These are phyloP conservation scores for Wickerhamomyces bovis DNA, from an alignment of 805 yeast species.

Conservation along the genomic window DNA sequence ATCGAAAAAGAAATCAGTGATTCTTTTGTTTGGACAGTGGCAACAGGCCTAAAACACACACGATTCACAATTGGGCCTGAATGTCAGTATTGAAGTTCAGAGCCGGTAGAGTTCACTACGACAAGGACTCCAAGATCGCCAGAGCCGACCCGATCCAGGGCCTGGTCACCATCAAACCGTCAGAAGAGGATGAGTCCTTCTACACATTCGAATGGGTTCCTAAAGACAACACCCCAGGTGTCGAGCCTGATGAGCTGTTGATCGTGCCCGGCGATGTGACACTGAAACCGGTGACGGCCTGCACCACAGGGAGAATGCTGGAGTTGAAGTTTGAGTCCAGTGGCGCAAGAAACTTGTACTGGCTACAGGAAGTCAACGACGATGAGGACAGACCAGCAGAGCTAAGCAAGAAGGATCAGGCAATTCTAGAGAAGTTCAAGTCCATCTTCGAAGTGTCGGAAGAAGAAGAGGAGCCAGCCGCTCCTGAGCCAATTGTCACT, in stretches of 20 bases:
- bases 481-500: neutral
- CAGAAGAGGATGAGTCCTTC: constrained; percentile 67
- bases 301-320: constrained; percentile 73
- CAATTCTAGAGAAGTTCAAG: constrained; percentile 41
- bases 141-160: constrained; percentile 74
- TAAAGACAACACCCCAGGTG: constrained; percentile 40
- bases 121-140: constrained; percentile 53
- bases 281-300: constrained; percentile 62
- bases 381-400: constrained; percentile 53
- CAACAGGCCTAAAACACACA: neutral
- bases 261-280: constrained; percentile 83
- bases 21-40: neutral
- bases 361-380: constrained; percentile 73
- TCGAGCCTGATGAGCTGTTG: constrained; percentile 54
- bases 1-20: neutral
- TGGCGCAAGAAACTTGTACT: constrained; percentile 48
- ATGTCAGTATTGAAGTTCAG: constrained; percentile 42
- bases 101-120: constrained; percentile 71
- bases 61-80: neutral
- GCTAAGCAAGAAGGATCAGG: constrained; percentile 53
- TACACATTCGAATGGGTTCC: constrained; percentile 71
- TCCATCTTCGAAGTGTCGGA: constrained; percentile 40
- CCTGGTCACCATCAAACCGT: constrained; percentile 48
- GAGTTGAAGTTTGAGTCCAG: constrained; percentile 58
- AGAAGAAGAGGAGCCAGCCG: constrained; percentile 30